Conservation (phyloP, 768 basidiomycete species). For the Inosperma sp. region DNA sequence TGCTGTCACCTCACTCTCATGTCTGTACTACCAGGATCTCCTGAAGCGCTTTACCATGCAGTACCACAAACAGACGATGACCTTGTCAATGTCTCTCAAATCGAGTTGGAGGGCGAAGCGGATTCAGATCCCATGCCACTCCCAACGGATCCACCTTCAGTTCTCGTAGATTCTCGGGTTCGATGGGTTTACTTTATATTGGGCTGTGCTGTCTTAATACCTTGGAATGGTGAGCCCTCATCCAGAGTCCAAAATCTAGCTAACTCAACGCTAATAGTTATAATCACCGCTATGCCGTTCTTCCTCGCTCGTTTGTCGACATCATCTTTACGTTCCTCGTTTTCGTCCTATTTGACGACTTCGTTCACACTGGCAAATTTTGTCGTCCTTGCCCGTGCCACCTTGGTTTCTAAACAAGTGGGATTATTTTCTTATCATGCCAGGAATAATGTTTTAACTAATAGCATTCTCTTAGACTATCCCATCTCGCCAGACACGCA, state of each 20-base stretch:
- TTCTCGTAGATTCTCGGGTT: constrained; percentile 40
- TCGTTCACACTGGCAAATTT: constrained; percentile 64
- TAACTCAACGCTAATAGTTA: constrained; percentile 42
- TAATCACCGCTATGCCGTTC: constrained; percentile 83
- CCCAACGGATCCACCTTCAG: constrained; percentile 26
- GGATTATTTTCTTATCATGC: constrained; percentile 16
- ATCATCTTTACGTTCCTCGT: constrained; percentile 53
- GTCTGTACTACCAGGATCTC: constrained; percentile 27
- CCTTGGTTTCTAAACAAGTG: constrained; percentile 63
- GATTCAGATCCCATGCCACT: constrained; percentile 16
- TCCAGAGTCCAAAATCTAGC: not conserved
- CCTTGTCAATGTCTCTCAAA: constrained; percentile 19
- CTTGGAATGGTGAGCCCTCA: constrained; percentile 73
- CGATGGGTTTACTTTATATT: constrained; percentile 67
- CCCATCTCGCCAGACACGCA: constrained; percentile 53
- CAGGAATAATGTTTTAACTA: constrained; percentile 4
- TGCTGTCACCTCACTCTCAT: constrained; percentile 19
- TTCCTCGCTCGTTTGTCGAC: constrained; percentile 66
- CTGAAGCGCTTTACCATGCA: constrained; percentile 40
- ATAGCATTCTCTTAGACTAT: constrained; percentile 41
- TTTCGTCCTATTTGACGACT: constrained; percentile 63
- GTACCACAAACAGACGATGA: constrained; percentile 32
- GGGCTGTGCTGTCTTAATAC: constrained; percentile 74
- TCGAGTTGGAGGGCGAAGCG: constrained; percentile 30
- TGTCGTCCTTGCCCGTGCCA: constrained; percentile 69